phyloP scores from a whole-genome alignment of 2,329 filamentous ascomycete genomes.

The Clathrospora elynae region DNA sequence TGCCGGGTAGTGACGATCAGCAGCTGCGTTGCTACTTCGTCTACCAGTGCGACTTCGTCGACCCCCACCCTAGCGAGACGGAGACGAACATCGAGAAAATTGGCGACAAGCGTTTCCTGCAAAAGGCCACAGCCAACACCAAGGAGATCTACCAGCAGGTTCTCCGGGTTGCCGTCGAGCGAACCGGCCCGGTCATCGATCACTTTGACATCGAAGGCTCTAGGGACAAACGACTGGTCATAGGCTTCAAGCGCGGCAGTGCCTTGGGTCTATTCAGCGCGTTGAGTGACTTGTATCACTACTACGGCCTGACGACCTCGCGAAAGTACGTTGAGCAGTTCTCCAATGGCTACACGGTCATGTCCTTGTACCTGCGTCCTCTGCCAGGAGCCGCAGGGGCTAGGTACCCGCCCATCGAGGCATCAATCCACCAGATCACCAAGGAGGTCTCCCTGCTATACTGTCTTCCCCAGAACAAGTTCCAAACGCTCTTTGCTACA shows the following conservation, averaged over 20 bases:
- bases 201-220: slow-evolving; percentile 94
- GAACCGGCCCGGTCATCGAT: slow-evolving; percentile 95
- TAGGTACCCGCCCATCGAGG: slow-evolving; percentile 79
- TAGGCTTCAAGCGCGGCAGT: slow-evolving; percentile 92
- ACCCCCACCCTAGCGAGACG: slow-evolving; percentile 70
- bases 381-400: slow-evolving; percentile 53
- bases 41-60: slow-evolving; percentile 90
- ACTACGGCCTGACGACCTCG: slow-evolving; percentile 95
- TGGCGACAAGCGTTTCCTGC: slow-evolving; percentile 89
- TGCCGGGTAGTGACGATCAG: slow-evolving; percentile 76
- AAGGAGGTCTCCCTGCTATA: slow-evolving; percentile 97
- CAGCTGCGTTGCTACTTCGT: slow-evolving; percentile 98
- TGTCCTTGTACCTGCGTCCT: slow-evolving; percentile 90
- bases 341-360: slow-evolving; percentile 96
- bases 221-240: slow-evolving; percentile 88
- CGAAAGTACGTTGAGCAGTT: slow-evolving; percentile 98
- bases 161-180: slow-evolving; percentile 79
- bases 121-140: slow-evolving; percentile 95
- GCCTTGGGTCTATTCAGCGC: slow-evolving; percentile 94
- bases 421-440: slow-evolving; percentile 97
- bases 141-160: slow-evolving; percentile 95
- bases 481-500: slow-evolving; percentile 85
- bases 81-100: slow-evolving; percentile 92
- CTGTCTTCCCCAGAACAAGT: slow-evolving; percentile 96
- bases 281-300: slow-evolving; percentile 94